A percentile compares a stretch with the other conserved stretches of the same genome.
Evolutionary conservation across 139 green algal species (phyloP).

Genomic region (Tetraselmis striata): DNA sequence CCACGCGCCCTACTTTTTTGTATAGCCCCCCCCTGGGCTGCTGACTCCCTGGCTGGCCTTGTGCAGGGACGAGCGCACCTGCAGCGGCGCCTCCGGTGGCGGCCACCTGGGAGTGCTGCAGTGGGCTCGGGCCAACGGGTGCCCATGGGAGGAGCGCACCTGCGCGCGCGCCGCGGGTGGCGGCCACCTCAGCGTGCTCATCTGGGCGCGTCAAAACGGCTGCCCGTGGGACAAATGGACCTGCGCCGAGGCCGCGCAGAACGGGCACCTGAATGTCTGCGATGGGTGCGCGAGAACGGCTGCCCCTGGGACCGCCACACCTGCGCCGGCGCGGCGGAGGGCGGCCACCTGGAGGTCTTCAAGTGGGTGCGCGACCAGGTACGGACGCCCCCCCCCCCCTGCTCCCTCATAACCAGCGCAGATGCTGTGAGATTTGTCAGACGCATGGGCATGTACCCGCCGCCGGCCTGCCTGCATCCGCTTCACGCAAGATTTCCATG

Average conservation of each 20-base stretch:
- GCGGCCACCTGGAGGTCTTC: neutral
- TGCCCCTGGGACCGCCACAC: conserved; percentile 9
- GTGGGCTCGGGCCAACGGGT: neutral
- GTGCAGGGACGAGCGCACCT: neutral
- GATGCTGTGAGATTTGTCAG: too few relatives aligned
- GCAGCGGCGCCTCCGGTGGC: neutral
- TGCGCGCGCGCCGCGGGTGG: conserved; percentile 3
- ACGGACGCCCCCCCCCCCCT: too few relatives aligned
- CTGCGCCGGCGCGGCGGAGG: neutral
- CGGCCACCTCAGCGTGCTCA: conserved; percentile 5
- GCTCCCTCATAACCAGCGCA: too few relatives aligned
- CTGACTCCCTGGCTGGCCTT: too few relatives aligned
- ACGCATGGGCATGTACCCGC: too few relatives aligned
- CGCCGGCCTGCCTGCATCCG: too few relatives aligned
- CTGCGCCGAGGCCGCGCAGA: neutral
- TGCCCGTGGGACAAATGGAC: neutral
- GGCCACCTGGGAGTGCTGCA: neutral
- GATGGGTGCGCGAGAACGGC: neutral
- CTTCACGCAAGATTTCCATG: too few relatives aligned
- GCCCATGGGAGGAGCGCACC: conserved; percentile 2
- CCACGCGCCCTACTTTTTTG: too few relatives aligned
- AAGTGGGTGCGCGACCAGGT: neutral
- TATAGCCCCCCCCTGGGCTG: too few relatives aligned
- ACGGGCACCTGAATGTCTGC: neutral
- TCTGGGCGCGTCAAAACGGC: neutral